Conservation (phyloP, 2,329 filamentous ascomycete genomes). For the Gnomoniopsis smithogilvyi region DNA sequence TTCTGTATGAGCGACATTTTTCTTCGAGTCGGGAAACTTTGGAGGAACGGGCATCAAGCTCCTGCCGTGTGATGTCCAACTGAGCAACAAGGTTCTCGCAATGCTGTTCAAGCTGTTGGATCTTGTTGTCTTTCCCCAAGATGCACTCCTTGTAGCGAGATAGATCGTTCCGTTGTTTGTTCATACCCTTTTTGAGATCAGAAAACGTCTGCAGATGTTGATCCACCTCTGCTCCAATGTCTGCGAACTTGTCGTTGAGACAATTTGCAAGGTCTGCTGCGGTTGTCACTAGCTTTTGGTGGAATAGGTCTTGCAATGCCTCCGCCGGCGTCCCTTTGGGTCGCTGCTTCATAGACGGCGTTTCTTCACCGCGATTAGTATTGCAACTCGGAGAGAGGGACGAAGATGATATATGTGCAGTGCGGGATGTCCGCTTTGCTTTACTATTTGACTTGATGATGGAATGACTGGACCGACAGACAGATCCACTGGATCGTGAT, state of each 20-base stretch:
- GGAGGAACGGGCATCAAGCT: conserved; percentile 27
- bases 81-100: conserved; percentile 23
- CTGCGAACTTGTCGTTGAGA: conserved; percentile 3
- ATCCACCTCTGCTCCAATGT: not conserved
- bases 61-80: conserved; percentile 23
- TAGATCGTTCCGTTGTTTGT: conserved; percentile 1
- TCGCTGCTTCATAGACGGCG: not conserved
- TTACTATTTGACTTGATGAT: conserved; percentile 11
- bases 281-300: not conserved
- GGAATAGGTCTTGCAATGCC: not conserved
- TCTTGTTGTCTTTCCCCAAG: not conserved
- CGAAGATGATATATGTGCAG: not conserved
- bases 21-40: conserved; percentile 30
- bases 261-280: conserved; percentile 3
- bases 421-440: not conserved
- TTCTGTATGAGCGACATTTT: conserved; percentile 32
- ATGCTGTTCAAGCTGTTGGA: conserved; percentile 24
- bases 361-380: not conserved
- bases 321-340: not conserved
- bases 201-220: conserved; percentile 4
- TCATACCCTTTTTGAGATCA: not conserved
- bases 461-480: not conserved
- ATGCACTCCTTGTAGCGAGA: conserved; percentile 1
- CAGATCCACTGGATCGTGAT: not conserved
- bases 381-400: not conserved